A percentile compares a stretch with the other conserved stretches of the same genome.
Conservation (phyloP, 2,329 filamentous ascomycete species). For the Rhynchosporium secalis region DNA sequence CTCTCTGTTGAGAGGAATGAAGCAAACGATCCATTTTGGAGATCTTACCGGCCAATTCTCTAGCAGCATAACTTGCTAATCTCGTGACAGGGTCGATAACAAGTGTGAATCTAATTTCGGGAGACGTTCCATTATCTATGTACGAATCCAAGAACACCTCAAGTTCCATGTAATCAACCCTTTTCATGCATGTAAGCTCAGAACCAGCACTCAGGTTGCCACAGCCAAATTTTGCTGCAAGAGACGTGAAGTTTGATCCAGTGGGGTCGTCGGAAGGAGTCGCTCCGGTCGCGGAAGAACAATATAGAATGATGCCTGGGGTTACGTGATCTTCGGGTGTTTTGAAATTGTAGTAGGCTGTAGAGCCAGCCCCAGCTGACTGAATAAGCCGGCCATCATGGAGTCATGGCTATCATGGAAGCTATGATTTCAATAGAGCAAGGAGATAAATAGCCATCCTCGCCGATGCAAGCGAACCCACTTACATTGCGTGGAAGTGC, state of each 20-base stretch:
- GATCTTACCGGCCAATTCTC: slow-evolving; percentile 26
- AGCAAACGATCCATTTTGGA: slow-evolving; percentile 15
- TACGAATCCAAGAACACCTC: slow-evolving; percentile 25
- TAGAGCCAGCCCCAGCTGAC: slow-evolving; percentile 33
- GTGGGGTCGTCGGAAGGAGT: slow-evolving; percentile 17
- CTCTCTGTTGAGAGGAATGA: background rate
- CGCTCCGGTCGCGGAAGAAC: slow-evolving; percentile 15
- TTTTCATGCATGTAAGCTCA: slow-evolving; percentile 36
- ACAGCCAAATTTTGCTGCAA: slow-evolving; percentile 35
- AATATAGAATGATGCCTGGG: slow-evolving; percentile 29
- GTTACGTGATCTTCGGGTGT: slow-evolving; percentile 35
- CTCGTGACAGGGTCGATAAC: slow-evolving; percentile 26
- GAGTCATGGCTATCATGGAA: too few species aligned
- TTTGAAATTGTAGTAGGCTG: slow-evolving; percentile 35
- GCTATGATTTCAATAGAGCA: background rate
- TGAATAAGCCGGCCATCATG: slow-evolving; percentile 24
- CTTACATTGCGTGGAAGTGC: background rate
- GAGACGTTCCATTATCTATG: slow-evolving; percentile 19
- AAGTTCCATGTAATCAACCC: slow-evolving; percentile 25
- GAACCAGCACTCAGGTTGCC: slow-evolving; percentile 24
- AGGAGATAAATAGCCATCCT: background rate
- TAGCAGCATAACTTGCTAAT: slow-evolving; percentile 27
- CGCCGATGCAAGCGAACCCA: background rate
- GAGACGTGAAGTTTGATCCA: slow-evolving; percentile 33
- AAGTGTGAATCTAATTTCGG: slow-evolving; percentile 26